phyloP scores from a whole-genome alignment of 2,329 filamentous ascomycete species.

The Hymenoscyphus fructigenus region DNA sequence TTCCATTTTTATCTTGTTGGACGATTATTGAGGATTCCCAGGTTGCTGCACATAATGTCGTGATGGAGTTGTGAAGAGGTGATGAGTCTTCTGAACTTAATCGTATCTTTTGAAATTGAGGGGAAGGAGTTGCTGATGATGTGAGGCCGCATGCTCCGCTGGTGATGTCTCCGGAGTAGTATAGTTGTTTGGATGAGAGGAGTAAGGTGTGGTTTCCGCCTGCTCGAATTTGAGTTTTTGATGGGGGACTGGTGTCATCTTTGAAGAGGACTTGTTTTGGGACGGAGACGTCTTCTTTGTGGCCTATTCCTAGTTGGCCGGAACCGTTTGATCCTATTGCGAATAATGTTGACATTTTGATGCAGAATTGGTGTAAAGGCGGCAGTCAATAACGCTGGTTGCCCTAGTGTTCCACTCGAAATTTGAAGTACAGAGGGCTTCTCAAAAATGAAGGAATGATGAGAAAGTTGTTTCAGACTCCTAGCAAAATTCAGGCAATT shows the following conservation, averaged over 20 bases:
- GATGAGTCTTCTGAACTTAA: constrained; percentile 22
- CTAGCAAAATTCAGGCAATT: no score
- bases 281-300: constrained; percentile 67
- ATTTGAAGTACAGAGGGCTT: neutral
- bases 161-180: constrained; percentile 61
- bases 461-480: no score
- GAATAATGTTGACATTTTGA: constrained; percentile 55
- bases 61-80: constrained; percentile 31
- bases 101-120: constrained; percentile 24
- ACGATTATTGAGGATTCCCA: constrained; percentile 75
- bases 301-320: constrained; percentile 70
- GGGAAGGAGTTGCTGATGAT: constrained; percentile 8
- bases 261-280: constrained; percentile 63
- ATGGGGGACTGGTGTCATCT: constrained; percentile 34
- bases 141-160: constrained; percentile 53
- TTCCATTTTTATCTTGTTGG: constrained; percentile 44
- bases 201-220: constrained; percentile 89
- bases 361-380: neutral
- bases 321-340: constrained; percentile 76
- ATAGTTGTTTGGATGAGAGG: constrained; percentile 60
- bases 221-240: constrained; percentile 43
- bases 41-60: constrained; percentile 62
- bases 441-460: no score
- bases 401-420: neutral
- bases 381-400: neutral